Base-by-base conservation (phyloP, 208 protist genomes). In the Trypanosoma platydactyli region DNA sequence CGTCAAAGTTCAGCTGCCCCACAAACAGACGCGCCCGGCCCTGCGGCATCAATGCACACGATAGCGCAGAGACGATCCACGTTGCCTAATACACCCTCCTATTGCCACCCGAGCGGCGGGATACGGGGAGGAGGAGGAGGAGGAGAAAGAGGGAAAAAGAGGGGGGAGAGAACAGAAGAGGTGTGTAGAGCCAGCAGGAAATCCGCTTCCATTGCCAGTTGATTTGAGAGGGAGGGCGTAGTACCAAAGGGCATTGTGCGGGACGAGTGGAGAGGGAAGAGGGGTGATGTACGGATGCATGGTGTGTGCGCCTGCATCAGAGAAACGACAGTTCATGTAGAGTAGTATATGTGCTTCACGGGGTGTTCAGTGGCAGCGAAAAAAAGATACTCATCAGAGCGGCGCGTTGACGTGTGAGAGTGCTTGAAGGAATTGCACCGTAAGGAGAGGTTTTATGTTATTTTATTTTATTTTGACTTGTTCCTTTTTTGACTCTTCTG, bases 1-100 rank as follows among this genome's bases (percentile, higher is more conserved):
- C 80, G 25, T 89, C 80, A 52, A 85, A 89, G 73, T 85, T 86
- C 22, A 92, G 76, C 66, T 92, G 86, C 7, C 82, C 82, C 12
- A 92, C 81, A 71, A 88, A 92, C 15, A 92, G 73, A 44, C 76
- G 77, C 15, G 82, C 86, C 3, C 51, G 56, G 30, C 51, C 53
- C 16, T 9, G 29, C 27, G 58, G 30, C 45, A 38, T 54, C 30
- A 41, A 51, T 29, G 40, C 15, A 64, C 30, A 41, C 27, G 25
- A n/a, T 30, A 46, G 64, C 18, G 6, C 15, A 25, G 52, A n/a
- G 15, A 27, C 22, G n/a, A 59, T 24, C 44, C 54, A 16, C 38
- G 52, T 46, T 22, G 55, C 30, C 25, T 68, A 49, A 22, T n/a
- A 22, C 7, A 22, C 16, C n/a, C 25, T 15, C 18, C 22, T 46